phyloP scores from a whole-genome alignment of 1,284 basidiomycete species.

The Pterulicium gracile region DNA sequence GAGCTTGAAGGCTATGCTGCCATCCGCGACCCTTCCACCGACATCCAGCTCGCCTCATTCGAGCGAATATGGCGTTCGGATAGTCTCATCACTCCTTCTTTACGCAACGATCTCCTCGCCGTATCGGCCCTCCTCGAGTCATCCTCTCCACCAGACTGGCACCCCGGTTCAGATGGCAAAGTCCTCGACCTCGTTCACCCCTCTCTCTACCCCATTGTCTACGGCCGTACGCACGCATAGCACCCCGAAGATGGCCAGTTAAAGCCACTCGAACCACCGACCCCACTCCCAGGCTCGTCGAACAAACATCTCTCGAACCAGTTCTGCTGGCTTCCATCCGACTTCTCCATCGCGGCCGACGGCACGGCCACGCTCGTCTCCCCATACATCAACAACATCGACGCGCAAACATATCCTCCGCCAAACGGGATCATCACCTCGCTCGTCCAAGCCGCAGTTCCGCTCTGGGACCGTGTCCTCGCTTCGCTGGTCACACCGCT shows the following conservation, averaged over 20 bases:
- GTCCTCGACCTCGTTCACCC: conserved; percentile 35
- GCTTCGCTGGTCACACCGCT: conserved; percentile 11
- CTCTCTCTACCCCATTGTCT: conserved; percentile 26
- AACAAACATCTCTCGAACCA: conserved; percentile 8
- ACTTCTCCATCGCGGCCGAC: conserved; percentile 16
- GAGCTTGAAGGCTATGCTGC: conserved; percentile 12
- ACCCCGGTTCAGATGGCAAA: conserved; percentile 24
- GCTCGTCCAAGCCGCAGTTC: conserved; percentile 20
- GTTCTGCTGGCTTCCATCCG: conserved; percentile 25
- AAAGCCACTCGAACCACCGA: background rate
- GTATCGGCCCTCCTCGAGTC: conserved; percentile 14
- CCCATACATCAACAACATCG: conserved; percentile 23
- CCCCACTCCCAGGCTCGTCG: background rate
- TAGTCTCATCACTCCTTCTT: background rate
- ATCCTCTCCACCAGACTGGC: conserved; percentile 26
- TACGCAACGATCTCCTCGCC: background rate
- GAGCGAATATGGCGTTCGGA: background rate
- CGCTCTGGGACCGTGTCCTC: conserved; percentile 24
- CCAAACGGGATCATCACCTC: conserved; percentile 21
- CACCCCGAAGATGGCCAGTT: conserved; percentile 1
- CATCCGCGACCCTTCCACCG: conserved; percentile 10
- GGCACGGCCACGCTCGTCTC: conserved; percentile 11
- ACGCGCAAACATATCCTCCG: conserved; percentile 4
- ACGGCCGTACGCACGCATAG: conserved; percentile 13
- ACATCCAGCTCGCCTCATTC: conserved; percentile 7